Evolutionary conservation across 2,329 filamentous ascomycete genomes (phyloP), one percentile per base, ranked within the genome.

Genomic region (Xylariaceae sp.): DNA sequence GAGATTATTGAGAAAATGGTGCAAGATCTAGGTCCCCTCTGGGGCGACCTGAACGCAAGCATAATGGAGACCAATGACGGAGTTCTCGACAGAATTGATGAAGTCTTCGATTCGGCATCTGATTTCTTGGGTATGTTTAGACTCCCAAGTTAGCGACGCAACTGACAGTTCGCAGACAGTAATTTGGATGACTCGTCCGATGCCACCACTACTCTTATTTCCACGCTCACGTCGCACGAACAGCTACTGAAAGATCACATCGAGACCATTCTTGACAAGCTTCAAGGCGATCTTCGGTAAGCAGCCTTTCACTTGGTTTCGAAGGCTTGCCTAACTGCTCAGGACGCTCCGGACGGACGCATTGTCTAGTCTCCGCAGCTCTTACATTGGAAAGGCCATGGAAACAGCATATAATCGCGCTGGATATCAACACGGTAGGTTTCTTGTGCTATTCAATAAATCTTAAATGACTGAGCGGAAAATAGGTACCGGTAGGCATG

Each of bases 1-100:
- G 75, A 79, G 60, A 72, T 72, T 0, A 75, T 77, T 18, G 27
- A 49, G 18, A 23, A 21, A 2, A 76, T 79, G 75, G 64, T 59
- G 0, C 11, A 26, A 1, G 70, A 75, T 26, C 42, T 77, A 24
- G 47, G 40, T 1, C 26, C 32, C 0, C 64, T 64, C 4, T 80
- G 75, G 75, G 24, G 63, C 13, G 33, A 43, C 0, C 58, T 74
- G 4, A 20, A 44, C 1, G 9, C 9, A 1, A 49, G 47, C 3
- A 15, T 72, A 13, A 13, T 62, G 4, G 24, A 43, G 13, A 27
- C 44, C 10, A 40, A 68, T 11, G 41, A 64, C 2, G 18, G 41
- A 6, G 29, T 55, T 10, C 27, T 48, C n/a, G 44, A 18, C 3
- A 46, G 30, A 2, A 51, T 68, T n/a, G 35, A 60, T 11, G 40